phyloP scores from a whole-genome alignment of 2,329 filamentous ascomycete genomes.

The Fusarium clavum region DNA sequence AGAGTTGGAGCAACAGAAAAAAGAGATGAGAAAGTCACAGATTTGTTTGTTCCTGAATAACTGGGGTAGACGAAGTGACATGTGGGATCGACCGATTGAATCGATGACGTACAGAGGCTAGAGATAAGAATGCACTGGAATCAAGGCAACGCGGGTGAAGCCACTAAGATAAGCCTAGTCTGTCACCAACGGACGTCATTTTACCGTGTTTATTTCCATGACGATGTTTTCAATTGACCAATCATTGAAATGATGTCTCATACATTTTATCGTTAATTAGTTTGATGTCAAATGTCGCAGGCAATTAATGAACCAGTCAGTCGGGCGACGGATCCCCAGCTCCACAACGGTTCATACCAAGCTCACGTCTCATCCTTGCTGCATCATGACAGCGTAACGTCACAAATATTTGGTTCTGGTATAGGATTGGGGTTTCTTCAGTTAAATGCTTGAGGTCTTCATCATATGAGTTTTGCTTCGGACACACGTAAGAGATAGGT shows the following conservation, averaged over 20 bases:
- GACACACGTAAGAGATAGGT: not conserved
- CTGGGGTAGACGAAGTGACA: not conserved
- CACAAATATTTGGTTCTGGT: not conserved
- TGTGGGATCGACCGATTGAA: not conserved
- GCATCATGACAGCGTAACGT: not conserved
- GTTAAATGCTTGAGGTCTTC: not conserved
- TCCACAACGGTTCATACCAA: not conserved
- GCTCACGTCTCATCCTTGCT: not conserved
- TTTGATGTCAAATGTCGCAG: not conserved
- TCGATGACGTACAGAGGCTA: not conserved
- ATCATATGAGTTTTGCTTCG: not conserved
- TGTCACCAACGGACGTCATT: not conserved
- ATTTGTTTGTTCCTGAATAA: not conserved
- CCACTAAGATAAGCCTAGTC: not conserved
- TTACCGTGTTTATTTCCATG: not conserved
- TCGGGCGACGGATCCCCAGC: not conserved
- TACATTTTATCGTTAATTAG: rapidly evolving
- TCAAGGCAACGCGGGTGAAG: not conserved
- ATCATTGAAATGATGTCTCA: not conserved
- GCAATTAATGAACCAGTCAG: not conserved
- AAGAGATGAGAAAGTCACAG: not conserved
- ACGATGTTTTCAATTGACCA: not conserved
- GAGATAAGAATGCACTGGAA: not conserved
- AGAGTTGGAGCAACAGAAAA: not conserved
- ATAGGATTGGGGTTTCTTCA: not conserved